Conservation (phyloP, 2,329 filamentous ascomycete genomes). For the Diaporthe vaccinii region DNA sequence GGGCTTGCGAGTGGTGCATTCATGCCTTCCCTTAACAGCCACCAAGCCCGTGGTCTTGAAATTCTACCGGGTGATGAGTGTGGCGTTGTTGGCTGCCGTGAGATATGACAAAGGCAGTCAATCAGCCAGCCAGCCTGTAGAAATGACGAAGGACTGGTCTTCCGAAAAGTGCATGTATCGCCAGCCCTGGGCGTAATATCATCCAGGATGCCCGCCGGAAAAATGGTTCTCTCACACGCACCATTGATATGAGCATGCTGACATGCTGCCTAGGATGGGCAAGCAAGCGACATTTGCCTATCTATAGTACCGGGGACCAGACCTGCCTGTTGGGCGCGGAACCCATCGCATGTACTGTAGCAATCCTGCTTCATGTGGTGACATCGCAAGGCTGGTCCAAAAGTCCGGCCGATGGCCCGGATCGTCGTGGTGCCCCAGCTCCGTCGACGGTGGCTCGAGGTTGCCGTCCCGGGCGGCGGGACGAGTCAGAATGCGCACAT, state of each 20-base stretch:
- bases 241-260: background rate
- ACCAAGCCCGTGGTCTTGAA: slow-evolving; percentile 16
- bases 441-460: background rate
- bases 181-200: background rate
- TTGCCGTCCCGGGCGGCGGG: background rate
- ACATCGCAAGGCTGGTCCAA: slow-evolving; percentile 11
- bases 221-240: background rate
- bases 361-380: slow-evolving; percentile 24
- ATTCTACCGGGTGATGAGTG: slow-evolving; percentile 11
- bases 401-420: slow-evolving; percentile 19
- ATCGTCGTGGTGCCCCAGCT: slow-evolving; percentile 9
- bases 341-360: background rate
- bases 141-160: background rate
- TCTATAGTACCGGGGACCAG: background rate
- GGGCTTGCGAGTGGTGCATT: background rate
- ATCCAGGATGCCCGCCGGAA: background rate
- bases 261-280: background rate
- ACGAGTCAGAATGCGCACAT: slow-evolving; percentile 18
- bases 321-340: background rate
- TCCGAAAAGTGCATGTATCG: background rate
- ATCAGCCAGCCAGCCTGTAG: background rate
- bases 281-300: slow-evolving; percentile 4
- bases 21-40: slow-evolving; percentile 23
- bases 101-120: background rate
- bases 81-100: background rate